Evolutionary conservation across 345 rosid species (phyloP), one percentile per base, ranked within the genome.

Genomic region (Salix udensis): DNA sequence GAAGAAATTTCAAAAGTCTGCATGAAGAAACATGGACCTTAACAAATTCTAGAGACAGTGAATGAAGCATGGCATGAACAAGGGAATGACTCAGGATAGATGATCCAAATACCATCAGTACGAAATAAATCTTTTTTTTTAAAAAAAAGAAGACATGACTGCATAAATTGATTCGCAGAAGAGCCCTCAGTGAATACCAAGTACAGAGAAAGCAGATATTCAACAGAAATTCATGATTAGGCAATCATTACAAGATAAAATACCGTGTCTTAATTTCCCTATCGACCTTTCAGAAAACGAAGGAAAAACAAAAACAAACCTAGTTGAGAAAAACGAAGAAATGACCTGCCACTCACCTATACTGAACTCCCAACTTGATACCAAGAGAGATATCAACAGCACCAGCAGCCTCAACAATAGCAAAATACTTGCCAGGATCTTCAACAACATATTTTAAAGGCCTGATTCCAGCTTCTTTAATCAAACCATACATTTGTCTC

Each of bases 291-390:
- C 14, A 55, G 62, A 73, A 19, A 21, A 40, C n/a, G 18, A 6
- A 61, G 3, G 36, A 10, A 34, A 55, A 72, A 74, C 62, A 11
- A 28, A 28, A 65, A 23, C 28, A 65, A 65, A 28, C 14, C 55
- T 39, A 65, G 12, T 5, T 16, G 67, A 67, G 36, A 52, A 23
- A 16, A 14, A 0, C 11, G 3, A 14, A 19, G 16, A 52, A 69
- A n/a, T 15, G 19, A 62, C 55, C n/a, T 15, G 44, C 10, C 5
- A 42, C 23, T 60, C 70, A 96, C 99, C 99, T 96, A 88, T 83
- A 94, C 44, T 96, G 99, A 61, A 94, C 99, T 7, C 98, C 99
- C 83, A 94, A 71, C 86, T 94, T 94, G 89, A 96, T 91, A 65
- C 89, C 97, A 82, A 96, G 90, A 40, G 99, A 94, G 79, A 96